Conservation (phyloP, 106 monocot genomes). For the Acanthochlamys bracteata region DNA sequence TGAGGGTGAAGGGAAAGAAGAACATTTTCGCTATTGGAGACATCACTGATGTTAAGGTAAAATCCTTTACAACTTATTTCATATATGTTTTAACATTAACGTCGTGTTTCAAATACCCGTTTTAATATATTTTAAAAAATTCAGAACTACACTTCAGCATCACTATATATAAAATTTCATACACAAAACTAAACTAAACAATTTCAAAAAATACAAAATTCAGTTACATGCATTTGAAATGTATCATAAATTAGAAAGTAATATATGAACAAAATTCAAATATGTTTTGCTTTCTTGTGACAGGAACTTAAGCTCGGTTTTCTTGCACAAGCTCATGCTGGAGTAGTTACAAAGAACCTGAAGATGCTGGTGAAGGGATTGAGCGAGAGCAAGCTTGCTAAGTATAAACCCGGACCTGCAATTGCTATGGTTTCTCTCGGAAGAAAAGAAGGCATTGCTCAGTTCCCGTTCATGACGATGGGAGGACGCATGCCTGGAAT, state of each 20-base stretch:
- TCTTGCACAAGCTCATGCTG: constrained; percentile 20
- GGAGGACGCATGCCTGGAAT: constrained; percentile 20
- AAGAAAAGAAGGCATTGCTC: constrained; percentile 21
- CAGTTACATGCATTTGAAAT: too few species aligned
- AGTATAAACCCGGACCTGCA: constrained; percentile 14
- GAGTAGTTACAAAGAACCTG: constrained; percentile 23
- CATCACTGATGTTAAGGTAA: constrained; percentile 10
- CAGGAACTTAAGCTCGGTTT: constrained; percentile 35
- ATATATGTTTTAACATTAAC: too few species aligned
- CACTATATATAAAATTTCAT: too few species aligned
- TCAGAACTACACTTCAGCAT: too few species aligned
- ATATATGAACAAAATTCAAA: too few species aligned
- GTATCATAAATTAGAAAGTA: too few species aligned
- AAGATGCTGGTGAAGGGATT: constrained; percentile 27
- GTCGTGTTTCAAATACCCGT: too few species aligned
- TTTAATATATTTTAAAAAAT: too few species aligned
- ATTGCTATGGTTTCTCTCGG: constrained; percentile 23
- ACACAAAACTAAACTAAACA: too few species aligned
- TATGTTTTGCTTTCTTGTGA: background rate
- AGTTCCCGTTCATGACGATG: constrained; percentile 16
- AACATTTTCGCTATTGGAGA: constrained; percentile 40
- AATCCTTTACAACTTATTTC: too few species aligned
- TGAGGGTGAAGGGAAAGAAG: constrained; percentile 22
- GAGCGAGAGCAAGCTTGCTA: constrained; percentile 11
- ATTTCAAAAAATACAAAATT: too few species aligned